Base-by-base conservation (phyloP, 2,329 filamentous ascomycete species). In the Curvularia hawaiiensis region DNA sequence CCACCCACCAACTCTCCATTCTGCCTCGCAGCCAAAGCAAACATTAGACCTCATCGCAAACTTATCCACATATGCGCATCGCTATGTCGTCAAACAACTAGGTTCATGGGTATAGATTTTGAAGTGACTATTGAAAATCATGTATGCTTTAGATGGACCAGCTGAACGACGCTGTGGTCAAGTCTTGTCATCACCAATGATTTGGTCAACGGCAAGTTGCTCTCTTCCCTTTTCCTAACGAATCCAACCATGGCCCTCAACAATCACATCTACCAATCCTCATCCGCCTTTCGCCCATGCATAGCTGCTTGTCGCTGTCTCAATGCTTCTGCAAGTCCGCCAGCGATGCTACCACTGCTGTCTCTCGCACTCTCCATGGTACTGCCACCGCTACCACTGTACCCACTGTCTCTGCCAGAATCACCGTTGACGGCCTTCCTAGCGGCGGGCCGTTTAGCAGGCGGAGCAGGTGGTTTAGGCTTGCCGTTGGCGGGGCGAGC, bases 391-490 rank as follows among this genome's bases (percentile, higher is more conserved):
- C 71, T 76, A 4, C 77, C 78, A 39, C 75, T 77, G 59, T 82
- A 82, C 16, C 79, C 80, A 53, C 78, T 80, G 62, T 97, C 93
- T 50, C 94, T 85, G 33, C 90, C 54, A 87, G 83, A 45, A 80
- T 86, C 47, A 85, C 81, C 16, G 39, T 62, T 60, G 10, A 60
- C 86, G 0, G 91, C 88, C 77, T 95, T 96, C 59, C 88, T 87
- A 24, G 84, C 73, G 39, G 83, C 87, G 1, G 93, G 93, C 22
- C 94, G 84, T 79, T 96, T 97, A 12, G 86, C 87, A 2, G 91
- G 93, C 22, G 90, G 91, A 24, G 88, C 87, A 3, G 91, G 91
- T 2, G 91, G 90, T 10, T 86, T 85, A 0, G 90, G 86, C 76
- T 92, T 93, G 47, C 77, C 76, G 60, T 89, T 86, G 1, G 90